Percentiles rank a stretch among this genome's conserved stretches.
phyloP scores from a whole-genome alignment of 306 rosid species.

The Fagus sylvatica region DNA sequence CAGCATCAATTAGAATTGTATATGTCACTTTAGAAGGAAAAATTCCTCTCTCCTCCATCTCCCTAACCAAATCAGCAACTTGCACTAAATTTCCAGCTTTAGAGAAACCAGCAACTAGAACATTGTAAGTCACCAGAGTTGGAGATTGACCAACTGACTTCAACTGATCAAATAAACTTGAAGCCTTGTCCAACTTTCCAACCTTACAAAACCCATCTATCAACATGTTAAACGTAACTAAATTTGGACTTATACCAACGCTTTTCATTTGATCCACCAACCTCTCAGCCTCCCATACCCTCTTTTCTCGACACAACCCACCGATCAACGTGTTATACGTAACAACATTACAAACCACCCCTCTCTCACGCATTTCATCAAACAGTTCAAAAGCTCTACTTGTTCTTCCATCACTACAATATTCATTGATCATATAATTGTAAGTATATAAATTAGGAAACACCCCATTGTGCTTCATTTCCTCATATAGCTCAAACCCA shows the following conservation, averaged over 20 bases:
- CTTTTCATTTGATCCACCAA: slow-evolving; percentile 48
- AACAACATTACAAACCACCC: slow-evolving; percentile 50
- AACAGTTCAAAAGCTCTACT: slow-evolving; percentile 53
- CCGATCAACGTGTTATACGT: slow-evolving; percentile 62
- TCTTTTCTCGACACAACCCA: slow-evolving; percentile 50
- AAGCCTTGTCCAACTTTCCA: slow-evolving; percentile 61
- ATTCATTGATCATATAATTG: slow-evolving; percentile 53
- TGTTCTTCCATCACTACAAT: slow-evolving; percentile 49
- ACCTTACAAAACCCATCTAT: slow-evolving; percentile 63
- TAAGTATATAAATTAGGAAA: slow-evolving; percentile 57
- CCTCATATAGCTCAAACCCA: slow-evolving; percentile 69
- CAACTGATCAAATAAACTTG: slow-evolving; percentile 52
- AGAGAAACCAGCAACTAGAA: slow-evolving; percentile 57
- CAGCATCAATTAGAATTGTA: slow-evolving; percentile 60
- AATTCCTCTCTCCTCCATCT: slow-evolving; percentile 67
- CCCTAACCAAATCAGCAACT: slow-evolving; percentile 53
- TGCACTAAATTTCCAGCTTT: slow-evolving; percentile 46
- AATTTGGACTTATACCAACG: slow-evolving; percentile 54
- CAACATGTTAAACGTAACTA: slow-evolving; percentile 57
- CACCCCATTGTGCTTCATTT: slow-evolving; percentile 57
- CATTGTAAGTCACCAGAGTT: slow-evolving; percentile 66
- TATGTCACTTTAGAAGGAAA: slow-evolving; percentile 77
- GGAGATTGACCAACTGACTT: slow-evolving; percentile 63
- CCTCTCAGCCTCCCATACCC: slow-evolving; percentile 48
- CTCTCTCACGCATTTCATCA: slow-evolving; percentile 72